A percentile compares a stretch with the other conserved stretches of the same genome.
These are phyloP conservation scores for Flaveria floridana DNA, from an alignment of 140 eudicot species.

Conservation along the genomic window DNA sequence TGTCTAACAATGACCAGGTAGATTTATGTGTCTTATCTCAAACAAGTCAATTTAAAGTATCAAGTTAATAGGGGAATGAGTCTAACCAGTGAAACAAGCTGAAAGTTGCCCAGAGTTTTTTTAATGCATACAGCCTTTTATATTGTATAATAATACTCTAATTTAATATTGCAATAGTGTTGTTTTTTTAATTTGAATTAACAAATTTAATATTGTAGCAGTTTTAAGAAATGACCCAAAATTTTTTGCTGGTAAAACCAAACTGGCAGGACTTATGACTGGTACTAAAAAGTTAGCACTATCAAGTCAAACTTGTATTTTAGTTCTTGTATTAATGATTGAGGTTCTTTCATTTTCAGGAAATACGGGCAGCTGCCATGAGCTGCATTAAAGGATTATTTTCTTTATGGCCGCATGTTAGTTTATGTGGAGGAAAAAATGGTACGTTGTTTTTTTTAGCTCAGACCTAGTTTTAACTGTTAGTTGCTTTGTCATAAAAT, in stretches of 20 bases:
- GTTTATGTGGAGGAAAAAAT: constrained; percentile 42
- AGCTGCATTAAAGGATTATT: constrained; percentile 65
- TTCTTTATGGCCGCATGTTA: constrained; percentile 52
- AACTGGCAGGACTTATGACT: neutral
- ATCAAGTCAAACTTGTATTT: neutral
- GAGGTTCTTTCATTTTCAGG: constrained; percentile 36
- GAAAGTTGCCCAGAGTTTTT: neutral
- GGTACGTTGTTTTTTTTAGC: constrained; percentile 54
- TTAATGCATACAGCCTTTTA: neutral
- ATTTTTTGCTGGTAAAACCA: neutral
- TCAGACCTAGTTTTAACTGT: neutral
- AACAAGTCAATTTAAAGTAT: neutral
- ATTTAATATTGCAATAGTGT: neutral
- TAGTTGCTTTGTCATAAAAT: neutral
- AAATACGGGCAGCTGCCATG: constrained; percentile 70
- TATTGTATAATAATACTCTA: neutral
- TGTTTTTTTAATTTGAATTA: neutral
- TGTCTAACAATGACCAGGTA: constrained; percentile 71
- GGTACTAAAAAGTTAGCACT: neutral
- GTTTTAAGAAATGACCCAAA: neutral
- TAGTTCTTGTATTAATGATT: constrained; percentile 9
- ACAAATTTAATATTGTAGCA: neutral
- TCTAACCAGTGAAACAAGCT: constrained; percentile 4
- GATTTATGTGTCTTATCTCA: neutral
- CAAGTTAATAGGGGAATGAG: neutral